Evolutionary conservation across 2,329 filamentous ascomycete genomes (phyloP).

Genomic region (Pleomassaria siparia): DNA sequence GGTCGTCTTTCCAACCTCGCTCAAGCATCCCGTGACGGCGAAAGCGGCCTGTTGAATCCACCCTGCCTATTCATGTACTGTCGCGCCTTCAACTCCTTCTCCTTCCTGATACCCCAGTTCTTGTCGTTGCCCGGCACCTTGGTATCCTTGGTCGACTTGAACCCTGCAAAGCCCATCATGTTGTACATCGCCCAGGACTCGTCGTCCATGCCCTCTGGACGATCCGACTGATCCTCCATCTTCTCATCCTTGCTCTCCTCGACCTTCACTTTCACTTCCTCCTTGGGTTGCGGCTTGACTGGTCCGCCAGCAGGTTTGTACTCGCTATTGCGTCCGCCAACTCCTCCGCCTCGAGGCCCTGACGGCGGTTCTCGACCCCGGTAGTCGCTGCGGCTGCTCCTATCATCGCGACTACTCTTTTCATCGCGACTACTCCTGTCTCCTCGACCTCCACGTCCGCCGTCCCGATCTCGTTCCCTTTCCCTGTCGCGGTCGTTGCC

Average conservation of each 20-base stretch:
- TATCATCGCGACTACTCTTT: constrained; percentile 5
- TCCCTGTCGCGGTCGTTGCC: constrained; percentile 20
- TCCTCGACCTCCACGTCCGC: constrained; percentile 16
- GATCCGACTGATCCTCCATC: constrained; percentile 30
- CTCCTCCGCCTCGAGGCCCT: constrained; percentile 25
- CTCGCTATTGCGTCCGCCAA: constrained; percentile 7
- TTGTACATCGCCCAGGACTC: constrained; percentile 77
- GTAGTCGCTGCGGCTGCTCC: constrained; percentile 3
- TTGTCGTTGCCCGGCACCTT: constrained; percentile 84
- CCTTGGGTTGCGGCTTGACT: constrained; percentile 14
- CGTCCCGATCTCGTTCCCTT: constrained; percentile 13
- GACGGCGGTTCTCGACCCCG: constrained; percentile 21
- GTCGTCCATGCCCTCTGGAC: constrained; percentile 50
- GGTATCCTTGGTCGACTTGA: constrained; percentile 83
- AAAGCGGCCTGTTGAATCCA: constrained; percentile 78
- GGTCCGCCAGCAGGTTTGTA: constrained; percentile 12
- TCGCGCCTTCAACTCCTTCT: constrained; percentile 91
- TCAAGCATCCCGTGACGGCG: constrained; percentile 34
- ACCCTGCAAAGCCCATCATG: constrained; percentile 87
- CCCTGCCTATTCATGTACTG: constrained; percentile 94
- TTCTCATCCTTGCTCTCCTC: constrained; percentile 26
- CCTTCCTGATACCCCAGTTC: constrained; percentile 78
- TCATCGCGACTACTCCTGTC: constrained; percentile 8
- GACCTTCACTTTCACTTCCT: constrained; percentile 14
- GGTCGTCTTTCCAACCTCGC: neutral